Evolutionary conservation across 148 eudicot genomes (phyloP).

Genomic region (Salicornia ramosissima): DNA sequence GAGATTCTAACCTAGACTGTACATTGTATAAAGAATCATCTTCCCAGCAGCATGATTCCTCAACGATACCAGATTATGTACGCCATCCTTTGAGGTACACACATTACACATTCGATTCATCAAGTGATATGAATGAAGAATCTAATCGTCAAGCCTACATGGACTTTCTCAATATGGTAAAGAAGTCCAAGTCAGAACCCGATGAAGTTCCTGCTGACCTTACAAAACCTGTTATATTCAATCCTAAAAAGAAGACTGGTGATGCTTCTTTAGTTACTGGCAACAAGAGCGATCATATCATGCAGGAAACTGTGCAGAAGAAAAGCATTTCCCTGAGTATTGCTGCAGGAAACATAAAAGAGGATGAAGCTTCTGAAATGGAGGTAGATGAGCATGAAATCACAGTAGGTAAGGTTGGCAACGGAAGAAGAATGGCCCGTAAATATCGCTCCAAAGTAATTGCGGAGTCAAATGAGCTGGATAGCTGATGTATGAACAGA

Average conservation of each 20-base stretch:
- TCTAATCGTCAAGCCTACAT: slow-evolving; percentile 28
- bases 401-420: slow-evolving; percentile 19
- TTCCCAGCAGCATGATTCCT: slow-evolving; percentile 22
- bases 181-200: slow-evolving; percentile 28
- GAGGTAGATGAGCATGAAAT: slow-evolving; percentile 57
- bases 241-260: slow-evolving; percentile 23
- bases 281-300: slow-evolving; percentile 15
- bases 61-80: slow-evolving; percentile 55
- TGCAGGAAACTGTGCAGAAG: slow-evolving; percentile 23
- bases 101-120: slow-evolving; percentile 47
- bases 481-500: slow-evolving; percentile 22
- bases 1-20: slow-evolving; percentile 19
- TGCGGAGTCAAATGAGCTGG: slow-evolving; percentile 23
- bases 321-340: slow-evolving; percentile 31
- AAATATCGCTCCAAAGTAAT: slow-evolving; percentile 49
- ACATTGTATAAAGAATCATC: slow-evolving; percentile 13
- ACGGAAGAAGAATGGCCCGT: slow-evolving; percentile 40
- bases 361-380: slow-evolving; percentile 48
- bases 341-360: slow-evolving; percentile 30
- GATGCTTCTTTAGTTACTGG: not conserved
- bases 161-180: slow-evolving; percentile 26
- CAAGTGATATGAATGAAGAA: slow-evolving; percentile 32
- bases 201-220: slow-evolving; percentile 37
- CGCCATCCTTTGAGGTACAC: slow-evolving; percentile 67
- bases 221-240: slow-evolving; percentile 32